Conservation (phyloP, 768 basidiomycete genomes). For the Tricholoma hemisulphureum region DNA sequence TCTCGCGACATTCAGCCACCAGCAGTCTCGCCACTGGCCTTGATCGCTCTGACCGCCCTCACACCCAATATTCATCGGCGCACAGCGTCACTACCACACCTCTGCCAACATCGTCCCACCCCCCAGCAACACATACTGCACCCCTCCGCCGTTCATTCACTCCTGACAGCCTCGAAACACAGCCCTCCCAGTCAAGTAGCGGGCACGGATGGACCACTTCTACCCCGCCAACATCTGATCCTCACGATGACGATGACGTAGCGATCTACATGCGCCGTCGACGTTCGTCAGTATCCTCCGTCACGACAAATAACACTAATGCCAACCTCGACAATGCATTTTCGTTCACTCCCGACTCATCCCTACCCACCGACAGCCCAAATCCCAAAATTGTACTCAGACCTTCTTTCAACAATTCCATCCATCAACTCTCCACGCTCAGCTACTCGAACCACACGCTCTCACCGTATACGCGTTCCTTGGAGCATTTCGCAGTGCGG, state of each 20-base stretch:
- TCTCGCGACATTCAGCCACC: constrained; percentile 23
- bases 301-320: constrained; percentile 3
- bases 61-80: background rate
- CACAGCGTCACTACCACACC: background rate
- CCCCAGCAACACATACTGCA: constrained; percentile 11
- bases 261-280: constrained; percentile 29
- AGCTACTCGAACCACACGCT: constrained; percentile 90
- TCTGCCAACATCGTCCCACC: constrained; percentile 9
- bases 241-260: constrained; percentile 19
- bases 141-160: constrained; percentile 40
- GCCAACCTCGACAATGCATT: constrained; percentile 23
- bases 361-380: constrained; percentile 30
- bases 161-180: constrained; percentile 52
- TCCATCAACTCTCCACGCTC: constrained; percentile 85
- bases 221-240: constrained; percentile 46
- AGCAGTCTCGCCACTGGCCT: constrained; percentile 11
- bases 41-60: too few relatives aligned
- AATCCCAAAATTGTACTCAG: constrained; percentile 62
- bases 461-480: constrained; percentile 87
- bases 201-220: constrained; percentile 42
- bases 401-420: constrained; percentile 62
- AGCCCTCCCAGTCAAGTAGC: constrained; percentile 48
- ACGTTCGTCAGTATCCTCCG: constrained; percentile 37
- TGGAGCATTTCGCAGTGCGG: constrained; percentile 90
- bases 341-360: constrained; percentile 19